phyloP scores from a whole-genome alignment of 2,329 filamentous ascomycete species.

The Trichocomaceae sp. region DNA sequence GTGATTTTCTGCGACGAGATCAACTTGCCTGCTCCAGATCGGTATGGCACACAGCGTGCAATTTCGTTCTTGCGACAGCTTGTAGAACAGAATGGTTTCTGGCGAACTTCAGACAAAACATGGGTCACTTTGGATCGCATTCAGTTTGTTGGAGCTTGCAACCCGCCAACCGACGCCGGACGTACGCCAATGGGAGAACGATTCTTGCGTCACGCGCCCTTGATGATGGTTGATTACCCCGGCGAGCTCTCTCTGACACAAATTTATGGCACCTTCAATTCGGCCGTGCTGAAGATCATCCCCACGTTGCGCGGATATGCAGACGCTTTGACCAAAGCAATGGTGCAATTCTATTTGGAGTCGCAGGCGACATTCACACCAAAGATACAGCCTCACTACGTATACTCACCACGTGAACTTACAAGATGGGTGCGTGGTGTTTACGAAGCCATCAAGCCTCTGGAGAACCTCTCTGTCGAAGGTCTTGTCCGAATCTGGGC shows the following conservation, averaged over 20 bases:
- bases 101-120: conserved; percentile 92
- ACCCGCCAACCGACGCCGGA: conserved; percentile 93
- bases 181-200: conserved; percentile 88
- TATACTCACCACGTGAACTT: conserved; percentile 97
- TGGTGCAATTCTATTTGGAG: conserved; percentile 94
- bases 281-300: conserved; percentile 91
- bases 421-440: conserved; percentile 96
- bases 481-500: conserved; percentile 96
- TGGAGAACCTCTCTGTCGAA: conserved; percentile 81
- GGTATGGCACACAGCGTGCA: conserved; percentile 92
- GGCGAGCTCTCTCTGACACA: conserved; percentile 90
- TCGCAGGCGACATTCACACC: conserved; percentile 93
- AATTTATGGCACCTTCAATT: conserved; percentile 98
- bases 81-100: conserved; percentile 98
- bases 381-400: conserved; percentile 95
- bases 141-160: conserved; percentile 97
- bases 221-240: conserved; percentile 99
- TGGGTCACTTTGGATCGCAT: conserved; percentile 98
- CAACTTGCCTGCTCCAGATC: conserved; percentile 94
- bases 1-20: conserved; percentile 99
- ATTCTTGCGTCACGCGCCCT: conserved; percentile 93
- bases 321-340: conserved; percentile 87
- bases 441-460: conserved; percentile 90
- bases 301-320: conserved; percentile 91
- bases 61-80: conserved; percentile 97